Evolutionary conservation across 148 eudicot species (phyloP).

Genomic region (Drosera capensis): DNA sequence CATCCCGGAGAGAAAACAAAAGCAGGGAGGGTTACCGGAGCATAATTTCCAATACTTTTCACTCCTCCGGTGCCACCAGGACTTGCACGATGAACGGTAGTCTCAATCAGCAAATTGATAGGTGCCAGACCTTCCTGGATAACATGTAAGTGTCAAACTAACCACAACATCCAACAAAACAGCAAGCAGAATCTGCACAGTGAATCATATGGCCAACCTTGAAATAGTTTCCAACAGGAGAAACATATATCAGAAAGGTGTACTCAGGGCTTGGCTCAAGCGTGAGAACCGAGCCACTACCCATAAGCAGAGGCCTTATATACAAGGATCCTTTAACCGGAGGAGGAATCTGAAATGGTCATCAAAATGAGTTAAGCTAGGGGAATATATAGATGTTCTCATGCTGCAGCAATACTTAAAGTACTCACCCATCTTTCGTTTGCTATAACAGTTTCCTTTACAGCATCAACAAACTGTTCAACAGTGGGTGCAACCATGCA

Average conservation of each 20-base stretch:
- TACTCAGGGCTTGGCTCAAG: constrained; percentile 89
- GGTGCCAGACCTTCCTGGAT: constrained; percentile 86
- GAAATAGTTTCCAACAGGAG: constrained; percentile 96
- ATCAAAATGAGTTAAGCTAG: background rate
- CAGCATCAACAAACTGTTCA: constrained; percentile 83
- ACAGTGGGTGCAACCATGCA: constrained; percentile 88
- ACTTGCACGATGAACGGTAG: constrained; percentile 85
- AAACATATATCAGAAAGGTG: constrained; percentile 62
- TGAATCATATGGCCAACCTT: constrained; percentile 35
- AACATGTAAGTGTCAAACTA: constrained; percentile 6
- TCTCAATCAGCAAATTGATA: constrained; percentile 75
- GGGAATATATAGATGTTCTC: background rate
- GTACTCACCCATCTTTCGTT: constrained; percentile 72
- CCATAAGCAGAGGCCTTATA: constrained; percentile 77
- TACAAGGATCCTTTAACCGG: constrained; percentile 79
- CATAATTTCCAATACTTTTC: constrained; percentile 87
- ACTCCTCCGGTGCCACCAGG: constrained; percentile 99
- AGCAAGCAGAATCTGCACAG: background rate
- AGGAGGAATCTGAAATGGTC: constrained; percentile 64
- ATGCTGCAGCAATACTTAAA: background rate
- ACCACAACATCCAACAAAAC: constrained; percentile 1
- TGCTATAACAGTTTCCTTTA: constrained; percentile 60
- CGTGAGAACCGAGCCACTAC: constrained; percentile 77
- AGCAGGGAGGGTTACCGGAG: constrained; percentile 43
- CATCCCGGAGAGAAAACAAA: background rate